Evolutionary conservation across 805 yeast species (phyloP), one percentile per base, ranked within the genome.

Genomic region (Saccharomycopsis fermentans): DNA sequence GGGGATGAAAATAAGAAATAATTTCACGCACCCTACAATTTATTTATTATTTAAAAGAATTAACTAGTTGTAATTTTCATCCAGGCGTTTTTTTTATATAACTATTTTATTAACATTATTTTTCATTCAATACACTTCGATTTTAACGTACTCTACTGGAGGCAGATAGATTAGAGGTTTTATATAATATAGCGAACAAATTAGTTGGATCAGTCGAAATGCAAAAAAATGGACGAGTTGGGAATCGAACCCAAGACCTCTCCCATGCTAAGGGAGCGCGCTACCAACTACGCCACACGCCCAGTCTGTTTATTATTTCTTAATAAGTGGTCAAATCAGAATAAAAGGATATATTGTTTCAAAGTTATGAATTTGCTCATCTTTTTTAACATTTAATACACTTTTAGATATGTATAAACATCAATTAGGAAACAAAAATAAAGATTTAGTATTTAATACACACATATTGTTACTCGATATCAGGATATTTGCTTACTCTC

Each of bases 231-330:
- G 53, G 53, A 29, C 37, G 35, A 50, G 35, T 60, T 57, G 60
- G 60, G 62, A 60, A 60, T 60, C 58, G 62, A 60, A 60, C 62
- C 62, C 62, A 60, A 60, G 62, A 60, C 62, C 62, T 60, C 62
- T 60, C 62, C 62, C 62, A 60, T 60, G 62, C 62, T 60, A 60
- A 60, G 62, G 62, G 62, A 60, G 62, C 86, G 86, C 86, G 85
- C 86, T 82, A 82, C 87, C 87, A 81, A 81, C 87, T 82, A 79
- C 86, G 86, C 87, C 84, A 82, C 84, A 80, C 84, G 86, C 86
- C 86, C 85, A 65, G 6, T 48, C 27, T 14, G 6, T 48, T 48
- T 14, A 26, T 26, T 27, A 16, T 48, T 36, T 55, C 24, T 19
- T 26, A 12, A 6, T n/a, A n/a, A n/a, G n/a, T n/a, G n/a, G n/a